A percentile compares a stretch with the other conserved stretches of the same genome.
Conservation (phyloP, 179 eudicot genomes). For the Patellifolia procumbens region DNA sequence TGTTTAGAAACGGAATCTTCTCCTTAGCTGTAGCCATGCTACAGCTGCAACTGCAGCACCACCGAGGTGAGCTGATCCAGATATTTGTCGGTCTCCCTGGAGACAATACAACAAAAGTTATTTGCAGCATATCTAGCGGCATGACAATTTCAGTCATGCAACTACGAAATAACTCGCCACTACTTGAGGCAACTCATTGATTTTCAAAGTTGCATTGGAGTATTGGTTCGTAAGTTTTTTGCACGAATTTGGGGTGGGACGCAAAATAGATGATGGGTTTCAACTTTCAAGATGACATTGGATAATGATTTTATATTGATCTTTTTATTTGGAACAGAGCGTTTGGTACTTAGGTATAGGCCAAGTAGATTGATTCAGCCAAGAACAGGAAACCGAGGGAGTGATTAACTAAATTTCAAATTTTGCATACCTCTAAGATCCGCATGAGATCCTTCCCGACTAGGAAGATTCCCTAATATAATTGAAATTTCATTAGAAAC, state of each 20-base stretch:
- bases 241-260: too few species aligned
- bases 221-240: background rate
- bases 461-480: slow-evolving; percentile 62
- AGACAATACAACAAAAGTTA: background rate
- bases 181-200: background rate
- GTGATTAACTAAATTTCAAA: background rate
- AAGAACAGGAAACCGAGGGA: too few species aligned
- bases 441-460: slow-evolving; percentile 70
- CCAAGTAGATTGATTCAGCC: too few species aligned
- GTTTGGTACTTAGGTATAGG: too few species aligned
- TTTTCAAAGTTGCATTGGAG: background rate
- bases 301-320: too few species aligned
- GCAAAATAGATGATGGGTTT: too few species aligned
- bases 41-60: slow-evolving; percentile 80
- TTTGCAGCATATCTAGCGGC: slow-evolving; percentile 7
- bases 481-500: slow-evolving; percentile 22
- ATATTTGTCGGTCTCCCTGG: slow-evolving; percentile 73
- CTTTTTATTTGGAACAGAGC: too few species aligned
- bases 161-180: background rate
- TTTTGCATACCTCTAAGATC: slow-evolving; percentile 61
- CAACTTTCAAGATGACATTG: too few species aligned
- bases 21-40: slow-evolving; percentile 58
- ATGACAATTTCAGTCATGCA: background rate
- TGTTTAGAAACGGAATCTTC: slow-evolving; percentile 43
- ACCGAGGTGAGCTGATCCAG: slow-evolving; percentile 87